Evolutionary conservation across 352 stramenopile species (phyloP).

Genomic region (Globisporangium echinulatum): DNA sequence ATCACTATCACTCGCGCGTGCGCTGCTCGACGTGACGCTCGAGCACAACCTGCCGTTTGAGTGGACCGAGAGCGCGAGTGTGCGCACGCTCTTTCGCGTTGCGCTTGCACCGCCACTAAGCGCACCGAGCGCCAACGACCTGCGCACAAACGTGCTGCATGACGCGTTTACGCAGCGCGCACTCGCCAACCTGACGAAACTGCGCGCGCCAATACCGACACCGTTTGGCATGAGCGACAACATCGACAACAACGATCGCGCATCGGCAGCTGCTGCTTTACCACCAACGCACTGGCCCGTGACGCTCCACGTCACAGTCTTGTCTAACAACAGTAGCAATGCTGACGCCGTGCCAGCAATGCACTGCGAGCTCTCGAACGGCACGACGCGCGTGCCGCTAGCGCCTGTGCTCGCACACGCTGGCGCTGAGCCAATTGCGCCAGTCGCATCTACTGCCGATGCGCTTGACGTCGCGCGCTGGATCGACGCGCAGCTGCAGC

Average conservation of each 20-base stretch:
- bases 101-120: slow-evolving; percentile 12
- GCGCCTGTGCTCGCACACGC: slow-evolving; percentile 20
- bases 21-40: slow-evolving; percentile 53
- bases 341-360: slow-evolving; percentile 12
- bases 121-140: slow-evolving; percentile 27
- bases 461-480: slow-evolving; percentile 41
- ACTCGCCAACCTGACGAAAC: not conserved
- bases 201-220: slow-evolving; percentile 20
- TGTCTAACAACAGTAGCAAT: slow-evolving; percentile 2
- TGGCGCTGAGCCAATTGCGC: not conserved
- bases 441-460: slow-evolving; percentile 6
- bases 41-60: slow-evolving; percentile 62
- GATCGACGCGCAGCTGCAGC: slow-evolving; percentile 31
- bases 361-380: slow-evolving; percentile 32
- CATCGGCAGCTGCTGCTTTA: not conserved
- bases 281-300: slow-evolving; percentile 19
- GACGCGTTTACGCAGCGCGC: slow-evolving; percentile 27
- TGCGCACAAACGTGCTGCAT: slow-evolving; percentile 37
- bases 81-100: slow-evolving; percentile 38
- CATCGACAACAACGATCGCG: not conserved
- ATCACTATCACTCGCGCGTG: not conserved
- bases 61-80: slow-evolving; percentile 47
- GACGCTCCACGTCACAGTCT: slow-evolving; percentile 25
- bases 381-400: slow-evolving; percentile 27
- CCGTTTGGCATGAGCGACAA: slow-evolving; percentile 9